Base-by-base conservation (phyloP, 169 alveolate genomes). In the Eimeria zaria region DNA sequence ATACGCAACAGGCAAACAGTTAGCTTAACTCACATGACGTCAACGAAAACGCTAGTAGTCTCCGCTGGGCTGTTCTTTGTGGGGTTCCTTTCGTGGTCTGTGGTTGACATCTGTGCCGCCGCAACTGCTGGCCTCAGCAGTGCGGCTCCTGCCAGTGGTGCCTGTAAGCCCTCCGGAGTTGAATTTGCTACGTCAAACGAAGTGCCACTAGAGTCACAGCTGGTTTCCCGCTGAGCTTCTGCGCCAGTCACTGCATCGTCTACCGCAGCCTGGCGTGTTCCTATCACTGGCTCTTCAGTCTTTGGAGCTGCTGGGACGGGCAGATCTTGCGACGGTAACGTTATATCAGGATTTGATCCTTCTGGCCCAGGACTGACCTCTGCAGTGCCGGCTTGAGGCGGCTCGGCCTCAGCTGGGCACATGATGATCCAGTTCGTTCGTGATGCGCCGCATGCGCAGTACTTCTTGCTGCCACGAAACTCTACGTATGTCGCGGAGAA, bases 321-420 rank as follows among this genome's bases (percentile, higher is more conserved):
- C 53, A 48, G 69, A 24, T n/a, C 27, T 51, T 71, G 51, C 30
- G 90, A 16, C n/a, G 9, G 30, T 60, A 20, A 4, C 22, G 53
- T 24, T 81, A 53, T 51, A 1, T 22, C 74, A 9, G 46, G 48
- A 4, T 55, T 55, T 81, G 90, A 51, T n/a, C 48, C 73, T 51
- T 30, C 90, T 33, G 90, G 9, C 88, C 46, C 88, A 20, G 62
- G 88, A 46, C 46, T 78, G 64, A 9, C 88, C 22, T 46, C 73
- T 81, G 90, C 90, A n/a, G 12, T 51, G 48, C 74, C 90, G 51
- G 90, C 90, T 39, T 36, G 74, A 55, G 67, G 48, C 41, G 90
- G 53, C 62, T 81, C 73, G 16, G 90, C 90, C 41, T 55, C 90
- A 8, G 67, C 67, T 51, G 90, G 71, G 90, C 36, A 48, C 90